phyloP scores from a whole-genome alignment of 176 grass and related monocot genomes.

The Raddia guianensis region DNA sequence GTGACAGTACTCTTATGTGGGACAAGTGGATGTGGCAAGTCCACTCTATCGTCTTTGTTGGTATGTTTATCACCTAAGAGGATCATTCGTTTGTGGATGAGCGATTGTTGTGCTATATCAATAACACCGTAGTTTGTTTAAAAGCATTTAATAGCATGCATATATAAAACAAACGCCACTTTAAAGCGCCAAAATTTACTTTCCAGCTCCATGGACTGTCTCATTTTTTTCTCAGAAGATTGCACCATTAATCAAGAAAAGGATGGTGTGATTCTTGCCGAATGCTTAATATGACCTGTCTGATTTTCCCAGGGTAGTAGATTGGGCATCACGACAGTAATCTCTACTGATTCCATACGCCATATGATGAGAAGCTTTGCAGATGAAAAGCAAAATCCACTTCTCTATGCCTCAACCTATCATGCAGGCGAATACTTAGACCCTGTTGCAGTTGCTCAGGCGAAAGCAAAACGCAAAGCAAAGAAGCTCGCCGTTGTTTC shows the following conservation, averaged over 20 bases:
- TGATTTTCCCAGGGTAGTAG: conserved; percentile 69
- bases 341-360: conserved; percentile 94
- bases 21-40: conserved; percentile 96
- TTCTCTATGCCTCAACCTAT: conserved; percentile 96
- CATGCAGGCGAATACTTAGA: conserved; percentile 92
- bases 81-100: background rate
- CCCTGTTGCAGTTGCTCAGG: conserved; percentile 72
- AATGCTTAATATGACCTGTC: conserved; percentile 5
- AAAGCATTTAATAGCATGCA: conserved; percentile 6
- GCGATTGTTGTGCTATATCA: conserved; percentile 7
- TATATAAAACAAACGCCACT: background rate
- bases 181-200: background rate
- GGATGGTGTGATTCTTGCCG: background rate
- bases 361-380: conserved; percentile 98
- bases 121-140: background rate
- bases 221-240: conserved; percentile 18
- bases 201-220: conserved; percentile 3
- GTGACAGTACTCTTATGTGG: conserved; percentile 94
- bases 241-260: conserved; percentile 1
- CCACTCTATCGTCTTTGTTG: conserved; percentile 90
- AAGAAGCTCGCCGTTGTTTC: conserved; percentile 65
- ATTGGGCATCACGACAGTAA: conserved; percentile 83
- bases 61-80: conserved; percentile 46
- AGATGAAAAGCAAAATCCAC: conserved; percentile 81
- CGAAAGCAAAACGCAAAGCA: conserved; percentile 80